A percentile compares a stretch with the other conserved stretches of the same genome.
Conservation (phyloP, 163 green algal species). For the Chloromonas sp. region DNA sequence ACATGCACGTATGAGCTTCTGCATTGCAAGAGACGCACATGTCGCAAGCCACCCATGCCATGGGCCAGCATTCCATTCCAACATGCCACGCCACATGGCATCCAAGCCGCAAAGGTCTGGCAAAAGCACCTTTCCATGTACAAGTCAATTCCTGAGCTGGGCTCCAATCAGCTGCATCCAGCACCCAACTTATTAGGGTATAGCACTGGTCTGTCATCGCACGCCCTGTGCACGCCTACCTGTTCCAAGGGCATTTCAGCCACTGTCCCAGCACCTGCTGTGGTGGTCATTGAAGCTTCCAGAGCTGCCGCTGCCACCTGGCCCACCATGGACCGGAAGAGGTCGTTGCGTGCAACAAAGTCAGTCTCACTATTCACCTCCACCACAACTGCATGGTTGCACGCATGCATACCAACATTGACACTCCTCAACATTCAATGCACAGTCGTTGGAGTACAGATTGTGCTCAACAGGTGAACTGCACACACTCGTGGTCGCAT, state of each 20-base stretch:
- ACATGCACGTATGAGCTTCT: no score
- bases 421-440: no score
- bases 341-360: conserved; percentile 89
- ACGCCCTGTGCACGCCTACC: background rate
- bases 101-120: background rate
- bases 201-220: background rate
- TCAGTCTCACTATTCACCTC: conserved; percentile 99
- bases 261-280: background rate
- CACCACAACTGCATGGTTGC: conserved; percentile 64
- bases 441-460: no score
- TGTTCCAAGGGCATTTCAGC: background rate
- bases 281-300: background rate
- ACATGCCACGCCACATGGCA: background rate
- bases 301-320: conserved; percentile 18
- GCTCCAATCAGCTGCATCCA: no score
- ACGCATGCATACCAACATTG: background rate
- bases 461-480: no score
- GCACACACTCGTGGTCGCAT: no score
- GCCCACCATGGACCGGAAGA: conserved; percentile 82
- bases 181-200: background rate
- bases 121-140: background rate
- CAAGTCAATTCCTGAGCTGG: no score
- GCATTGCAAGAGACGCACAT: background rate
- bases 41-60: background rate
- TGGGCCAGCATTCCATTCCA: background rate